Evolutionary conservation across 179 eudicot genomes (phyloP), one percentile per base, ranked within the genome.

Genomic region (Silene coronaria): DNA sequence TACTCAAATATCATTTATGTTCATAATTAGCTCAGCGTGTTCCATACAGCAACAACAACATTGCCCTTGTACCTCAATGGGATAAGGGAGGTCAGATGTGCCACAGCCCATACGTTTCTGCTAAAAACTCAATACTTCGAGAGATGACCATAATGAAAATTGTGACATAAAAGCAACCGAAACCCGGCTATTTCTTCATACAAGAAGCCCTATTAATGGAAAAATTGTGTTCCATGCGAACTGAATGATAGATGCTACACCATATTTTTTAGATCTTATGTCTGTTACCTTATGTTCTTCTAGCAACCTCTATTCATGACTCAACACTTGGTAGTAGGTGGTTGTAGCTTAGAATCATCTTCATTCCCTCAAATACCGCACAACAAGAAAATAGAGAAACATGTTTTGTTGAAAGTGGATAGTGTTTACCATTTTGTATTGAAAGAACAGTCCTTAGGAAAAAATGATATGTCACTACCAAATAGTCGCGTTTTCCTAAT

Each of bases 21-120:
- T 48, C 61, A 57, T 67, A 53, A 16, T 70, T 80, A 23, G 17
- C 65, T 61, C 16, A 17, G 36, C 46, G 30, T 73, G 10, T 48
- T 27, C 5, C 59, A 2, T 48, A 53, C 67, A 13, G 21, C 19
- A 16, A 17, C 6, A 53, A 7, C 58, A 6, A 53, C 58, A 53
- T 53, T 53, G 7, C 58, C 21, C 58, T 53, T 16, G 58, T 53
- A n/a, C 58, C 58, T 17, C 58, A 53, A 16, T n/a, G 58, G 21
- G n/a, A 53, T 53, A 53, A n/a, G 21, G 21, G 58, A 53, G 58
- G 6, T 53, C 21, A 0, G 58, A 53, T 53, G 58, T 53, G 21
- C 58, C 58, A n/a, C n/a, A n/a, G n/a, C n/a, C n/a, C n/a, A 3
- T 53, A 53, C n/a, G 7, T 6, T 21, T 17, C 1, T 3, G 58